These are phyloP conservation scores for Trametes sanguinea DNA, from an alignment of 768 basidiomycete genomes.

Conservation along the genomic window DNA sequence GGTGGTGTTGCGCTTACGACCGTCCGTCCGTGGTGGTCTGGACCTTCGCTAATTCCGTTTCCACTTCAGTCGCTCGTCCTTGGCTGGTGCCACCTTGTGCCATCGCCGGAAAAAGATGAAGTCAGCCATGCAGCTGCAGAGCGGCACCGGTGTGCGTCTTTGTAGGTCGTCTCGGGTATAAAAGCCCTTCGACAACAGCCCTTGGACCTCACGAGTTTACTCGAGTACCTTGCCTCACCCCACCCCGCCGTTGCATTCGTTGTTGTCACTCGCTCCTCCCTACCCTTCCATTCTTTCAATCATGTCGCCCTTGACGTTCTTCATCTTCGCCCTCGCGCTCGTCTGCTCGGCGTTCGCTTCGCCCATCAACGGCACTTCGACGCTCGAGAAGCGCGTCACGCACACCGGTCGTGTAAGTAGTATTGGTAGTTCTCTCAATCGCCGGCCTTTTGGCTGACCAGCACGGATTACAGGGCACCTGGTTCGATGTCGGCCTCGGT, in stretches of 20 bases:
- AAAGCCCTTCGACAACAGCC: constrained; percentile 16
- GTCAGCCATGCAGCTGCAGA: constrained; percentile 19
- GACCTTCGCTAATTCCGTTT: constrained; percentile 4
- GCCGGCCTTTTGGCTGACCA: neutral
- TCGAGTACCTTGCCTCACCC: constrained; percentile 28
- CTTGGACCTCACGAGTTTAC: constrained; percentile 26
- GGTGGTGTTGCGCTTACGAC: constrained; percentile 12
- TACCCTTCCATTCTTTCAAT: constrained; percentile 19
- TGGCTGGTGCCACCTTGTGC: constrained; percentile 4
- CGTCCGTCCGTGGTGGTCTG: constrained; percentile 2
- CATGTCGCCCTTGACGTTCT: constrained; percentile 44
- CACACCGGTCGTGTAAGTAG: constrained; percentile 58
- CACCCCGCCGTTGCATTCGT: constrained; percentile 24
- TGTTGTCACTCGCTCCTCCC: constrained; percentile 19
- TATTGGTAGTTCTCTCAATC: neutral
- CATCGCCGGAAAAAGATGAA: constrained; percentile 13
- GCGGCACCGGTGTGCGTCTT: constrained; percentile 2
- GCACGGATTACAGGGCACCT: constrained; percentile 55
- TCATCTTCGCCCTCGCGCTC: constrained; percentile 43
- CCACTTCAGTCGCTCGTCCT: neutral
- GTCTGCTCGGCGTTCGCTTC: constrained; percentile 46
- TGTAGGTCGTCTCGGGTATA: constrained; percentile 20
- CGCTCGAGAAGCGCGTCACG: constrained; percentile 53
- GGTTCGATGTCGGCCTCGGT: constrained; percentile 59
- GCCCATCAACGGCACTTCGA: constrained; percentile 43